phyloP scores from a whole-genome alignment of 768 basidiomycete genomes.

The Boletellus ananas region DNA sequence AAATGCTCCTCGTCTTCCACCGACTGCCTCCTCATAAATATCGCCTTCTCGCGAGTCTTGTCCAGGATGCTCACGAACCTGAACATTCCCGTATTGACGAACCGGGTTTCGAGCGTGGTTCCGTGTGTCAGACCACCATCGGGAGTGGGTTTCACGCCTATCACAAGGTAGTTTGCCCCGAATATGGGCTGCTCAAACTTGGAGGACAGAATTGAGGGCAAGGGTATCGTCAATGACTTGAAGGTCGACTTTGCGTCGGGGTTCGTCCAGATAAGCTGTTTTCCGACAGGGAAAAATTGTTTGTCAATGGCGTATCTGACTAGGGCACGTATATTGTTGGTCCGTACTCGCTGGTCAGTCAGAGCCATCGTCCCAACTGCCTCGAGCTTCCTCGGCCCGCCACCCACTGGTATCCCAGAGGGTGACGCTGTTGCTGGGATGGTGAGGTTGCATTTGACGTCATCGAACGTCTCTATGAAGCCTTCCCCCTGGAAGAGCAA shows the following conservation, averaged over 20 bases:
- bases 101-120: conserved; percentile 62
- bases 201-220: conserved; percentile 61
- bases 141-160: conserved; percentile 63
- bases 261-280: conserved; percentile 61
- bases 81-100: conserved; percentile 67
- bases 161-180: conserved; percentile 58
- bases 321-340: not conserved
- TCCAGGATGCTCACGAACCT: conserved; percentile 69
- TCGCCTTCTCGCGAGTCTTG: conserved; percentile 71
- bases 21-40: conserved; percentile 67
- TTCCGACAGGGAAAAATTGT: conserved; percentile 6
- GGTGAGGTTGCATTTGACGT: conserved; percentile 54
- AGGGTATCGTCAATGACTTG: conserved; percentile 50
- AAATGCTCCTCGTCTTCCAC: conserved; percentile 32
- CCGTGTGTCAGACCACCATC: conserved; percentile 66
- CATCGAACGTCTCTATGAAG: conserved; percentile 53
- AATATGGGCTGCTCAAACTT: conserved; percentile 76
- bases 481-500: conserved; percentile 63
- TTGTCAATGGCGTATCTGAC: not conserved
- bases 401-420: conserved; percentile 53
- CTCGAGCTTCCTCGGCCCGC: conserved; percentile 54
- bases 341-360: conserved; percentile 69
- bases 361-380: conserved; percentile 57
- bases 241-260: conserved; percentile 33
- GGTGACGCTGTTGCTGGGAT: conserved; percentile 51